Percentiles rank a stretch among this genome's conserved stretches.
These are phyloP conservation scores for Colletotrichum liriopes DNA, from an alignment of 2,329 filamentous ascomycete species.

Conservation along the genomic window DNA sequence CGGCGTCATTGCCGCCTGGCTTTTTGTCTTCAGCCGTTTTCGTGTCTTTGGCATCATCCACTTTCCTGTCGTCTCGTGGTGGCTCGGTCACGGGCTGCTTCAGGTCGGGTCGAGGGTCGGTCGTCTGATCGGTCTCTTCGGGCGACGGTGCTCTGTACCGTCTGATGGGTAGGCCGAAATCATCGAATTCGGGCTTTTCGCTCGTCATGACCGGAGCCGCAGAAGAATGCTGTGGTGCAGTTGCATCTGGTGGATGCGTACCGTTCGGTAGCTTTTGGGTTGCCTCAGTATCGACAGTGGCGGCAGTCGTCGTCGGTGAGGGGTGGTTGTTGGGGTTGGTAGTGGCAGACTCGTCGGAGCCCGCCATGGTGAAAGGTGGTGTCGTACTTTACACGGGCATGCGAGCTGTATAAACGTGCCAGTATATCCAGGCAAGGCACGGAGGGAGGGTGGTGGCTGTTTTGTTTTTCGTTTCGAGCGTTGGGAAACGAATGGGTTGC, in stretches of 20 bases:
- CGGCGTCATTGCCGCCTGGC: conserved; percentile 30
- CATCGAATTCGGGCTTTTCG: conserved; percentile 70
- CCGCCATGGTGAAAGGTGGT: conserved; percentile 40
- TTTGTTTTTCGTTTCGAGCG: conserved; percentile 31
- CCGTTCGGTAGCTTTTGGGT: conserved; percentile 42
- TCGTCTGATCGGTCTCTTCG: conserved; percentile 37
- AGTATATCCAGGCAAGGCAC: conserved; percentile 17
- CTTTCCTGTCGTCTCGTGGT: conserved; percentile 33
- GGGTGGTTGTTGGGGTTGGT: conserved; percentile 20
- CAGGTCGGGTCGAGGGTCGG: conserved; percentile 22
- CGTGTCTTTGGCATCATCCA: conserved; percentile 23
- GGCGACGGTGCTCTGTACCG: conserved; percentile 58
- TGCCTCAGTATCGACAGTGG: conserved; percentile 47
- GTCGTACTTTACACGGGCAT: conserved; percentile 34
- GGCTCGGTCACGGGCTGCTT: conserved; percentile 22
- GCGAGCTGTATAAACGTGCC: conserved; percentile 19
- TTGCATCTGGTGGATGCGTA: conserved; percentile 45
- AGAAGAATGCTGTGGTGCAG: conserved; percentile 47
- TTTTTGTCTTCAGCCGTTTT: conserved; percentile 33
- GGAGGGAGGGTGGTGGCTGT: conserved; percentile 12
- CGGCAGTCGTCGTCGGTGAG: conserved; percentile 20
- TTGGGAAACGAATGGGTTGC: conserved; percentile 29
- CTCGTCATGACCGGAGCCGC: conserved; percentile 49
- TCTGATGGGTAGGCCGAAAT: conserved; percentile 79
- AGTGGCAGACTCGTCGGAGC: conserved; percentile 37